Percentiles rank a stretch among this genome's conserved stretches.
Evolutionary conservation across 306 rosid species (phyloP).

Genomic region (Cicer bijugum): DNA sequence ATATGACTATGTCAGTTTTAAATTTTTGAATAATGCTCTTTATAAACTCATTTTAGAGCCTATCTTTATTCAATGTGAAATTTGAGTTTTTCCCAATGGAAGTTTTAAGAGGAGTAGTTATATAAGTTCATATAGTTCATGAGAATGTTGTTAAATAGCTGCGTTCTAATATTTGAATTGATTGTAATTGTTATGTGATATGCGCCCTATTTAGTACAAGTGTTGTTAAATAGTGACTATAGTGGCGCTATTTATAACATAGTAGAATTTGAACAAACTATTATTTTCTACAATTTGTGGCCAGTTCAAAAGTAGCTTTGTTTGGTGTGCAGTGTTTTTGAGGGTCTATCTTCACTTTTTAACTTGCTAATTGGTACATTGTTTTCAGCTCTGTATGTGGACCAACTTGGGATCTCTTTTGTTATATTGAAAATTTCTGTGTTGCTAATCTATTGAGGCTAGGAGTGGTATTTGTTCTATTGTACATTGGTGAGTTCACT

Average conservation of each 20-base stretch:
- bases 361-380: neutral
- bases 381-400: conserved; percentile 65
- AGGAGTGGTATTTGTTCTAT: conserved; percentile 57
- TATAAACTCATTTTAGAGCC: too few relatives aligned
- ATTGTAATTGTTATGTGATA: too few relatives aligned
- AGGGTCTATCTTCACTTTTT: neutral
- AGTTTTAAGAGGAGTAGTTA: neutral
- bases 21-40: neutral
- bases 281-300: too few relatives aligned
- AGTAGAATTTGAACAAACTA: too few relatives aligned
- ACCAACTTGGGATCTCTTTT: conserved; percentile 74
- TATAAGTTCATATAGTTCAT: neutral
- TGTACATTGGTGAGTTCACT: conserved; percentile 66
- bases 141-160: too few relatives aligned
- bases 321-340: neutral
- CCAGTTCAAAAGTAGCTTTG: neutral
- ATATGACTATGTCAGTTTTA: neutral
- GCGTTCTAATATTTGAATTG: too few relatives aligned
- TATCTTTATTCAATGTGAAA: too few relatives aligned
- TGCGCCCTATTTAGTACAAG: too few relatives aligned
- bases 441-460: conserved; percentile 62
- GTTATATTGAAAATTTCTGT: conserved; percentile 68
- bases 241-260: too few relatives aligned
- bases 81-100: neutral
- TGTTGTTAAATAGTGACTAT: too few relatives aligned